These are phyloP conservation scores for Solanum pinnatisectum DNA, from an alignment of 257 asterid species.

Conservation along the genomic window DNA sequence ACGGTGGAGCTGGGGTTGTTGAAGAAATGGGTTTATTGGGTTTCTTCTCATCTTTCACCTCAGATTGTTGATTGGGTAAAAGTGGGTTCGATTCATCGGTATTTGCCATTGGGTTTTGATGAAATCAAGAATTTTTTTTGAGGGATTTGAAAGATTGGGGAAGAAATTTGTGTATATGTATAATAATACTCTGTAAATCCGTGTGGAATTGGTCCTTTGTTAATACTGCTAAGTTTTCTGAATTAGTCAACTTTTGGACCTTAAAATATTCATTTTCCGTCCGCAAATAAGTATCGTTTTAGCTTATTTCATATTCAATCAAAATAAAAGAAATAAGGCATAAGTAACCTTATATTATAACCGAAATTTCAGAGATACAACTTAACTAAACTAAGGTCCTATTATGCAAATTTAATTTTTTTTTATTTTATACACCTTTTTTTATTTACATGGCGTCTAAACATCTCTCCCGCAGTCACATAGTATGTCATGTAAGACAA, in stretches of 20 bases:
- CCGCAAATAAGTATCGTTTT: too few species aligned
- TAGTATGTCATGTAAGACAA: accelerated
- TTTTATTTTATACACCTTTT: too few species aligned
- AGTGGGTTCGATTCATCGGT: constrained; percentile 62
- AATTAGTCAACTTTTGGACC: not conserved
- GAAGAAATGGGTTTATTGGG: constrained; percentile 7
- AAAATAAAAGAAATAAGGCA: too few species aligned
- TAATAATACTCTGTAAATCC: not conserved
- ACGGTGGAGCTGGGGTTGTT: constrained; percentile 12
- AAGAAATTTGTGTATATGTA: not conserved
- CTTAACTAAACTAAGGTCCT: too few species aligned
- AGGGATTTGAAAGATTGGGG: not conserved
- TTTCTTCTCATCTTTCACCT: constrained; percentile 15
- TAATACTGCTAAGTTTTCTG: not conserved
- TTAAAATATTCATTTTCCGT: not conserved
- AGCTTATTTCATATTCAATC: not conserved
- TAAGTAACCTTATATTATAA: accelerated
- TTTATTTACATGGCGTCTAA: too few species aligned
- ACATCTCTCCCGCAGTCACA: too few species aligned
- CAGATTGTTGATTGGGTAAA: constrained; percentile 29
- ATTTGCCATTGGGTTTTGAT: constrained; percentile 34
- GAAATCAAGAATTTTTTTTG: not conserved
- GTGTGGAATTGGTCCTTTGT: not conserved
- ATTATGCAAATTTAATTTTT: too few species aligned
- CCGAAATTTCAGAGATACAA: too few species aligned